Evolutionary conservation across 164 flowering plant genomes (phyloP).

Genomic region (Amborella trichopoda): DNA sequence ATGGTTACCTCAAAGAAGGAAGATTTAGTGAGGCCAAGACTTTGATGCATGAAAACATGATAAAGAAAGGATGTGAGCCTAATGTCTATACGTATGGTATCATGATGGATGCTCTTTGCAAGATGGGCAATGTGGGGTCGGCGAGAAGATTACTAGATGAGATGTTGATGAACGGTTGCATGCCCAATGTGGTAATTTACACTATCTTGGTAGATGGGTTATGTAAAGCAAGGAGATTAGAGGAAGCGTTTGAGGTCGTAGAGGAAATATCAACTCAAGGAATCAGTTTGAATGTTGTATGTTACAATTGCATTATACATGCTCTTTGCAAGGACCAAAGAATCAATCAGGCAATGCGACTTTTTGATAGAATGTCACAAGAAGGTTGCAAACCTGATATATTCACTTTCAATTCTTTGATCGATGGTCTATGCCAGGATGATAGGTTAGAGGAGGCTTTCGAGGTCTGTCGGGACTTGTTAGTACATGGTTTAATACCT

Average conservation of each 20-base stretch:
- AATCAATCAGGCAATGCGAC: slow-evolving; percentile 29
- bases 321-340: slow-evolving; percentile 50
- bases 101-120: slow-evolving; percentile 63
- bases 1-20: slow-evolving; percentile 57
- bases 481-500: slow-evolving; percentile 70
- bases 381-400: slow-evolving; percentile 73
- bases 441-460: slow-evolving; percentile 55
- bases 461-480: slow-evolving; percentile 47
- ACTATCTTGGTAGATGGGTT: slow-evolving; percentile 61
- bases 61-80: slow-evolving; percentile 32
- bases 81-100: slow-evolving; percentile 61
- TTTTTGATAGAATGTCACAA: slow-evolving; percentile 32
- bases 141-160: slow-evolving; percentile 51
- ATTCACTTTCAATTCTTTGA: slow-evolving; percentile 69
- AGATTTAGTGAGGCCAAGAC: slow-evolving; percentile 50
- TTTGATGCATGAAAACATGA: slow-evolving; percentile 33
- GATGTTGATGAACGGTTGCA: slow-evolving; percentile 44
- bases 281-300: slow-evolving; percentile 40
- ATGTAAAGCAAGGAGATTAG: slow-evolving; percentile 47
- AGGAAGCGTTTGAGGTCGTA: slow-evolving; percentile 37
- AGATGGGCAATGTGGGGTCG: slow-evolving; percentile 34
- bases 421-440: slow-evolving; percentile 50
- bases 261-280: slow-evolving; percentile 52
- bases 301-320: slow-evolving; percentile 61
- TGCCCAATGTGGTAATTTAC: slow-evolving; percentile 60